Evolutionary conservation across 2,329 filamentous ascomycete genomes (phyloP).

Genomic region (Sporothrix pseudoabietina): DNA sequence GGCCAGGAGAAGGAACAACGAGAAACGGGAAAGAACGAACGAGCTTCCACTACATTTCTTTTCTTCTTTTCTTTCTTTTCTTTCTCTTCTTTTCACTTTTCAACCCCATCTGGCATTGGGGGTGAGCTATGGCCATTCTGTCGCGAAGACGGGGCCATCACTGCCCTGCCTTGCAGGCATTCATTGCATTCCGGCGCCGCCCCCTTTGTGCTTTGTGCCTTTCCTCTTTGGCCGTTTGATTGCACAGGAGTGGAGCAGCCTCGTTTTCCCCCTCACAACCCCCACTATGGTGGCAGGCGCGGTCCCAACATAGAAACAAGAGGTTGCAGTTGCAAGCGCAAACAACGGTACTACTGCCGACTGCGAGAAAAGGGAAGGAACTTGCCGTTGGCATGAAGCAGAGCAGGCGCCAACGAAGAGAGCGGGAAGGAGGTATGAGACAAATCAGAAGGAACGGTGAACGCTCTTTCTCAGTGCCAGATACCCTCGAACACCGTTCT

Average conservation of each 20-base stretch:
- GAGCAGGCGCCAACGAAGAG: background rate
- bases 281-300: constrained; percentile 19
- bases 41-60: background rate
- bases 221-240: constrained; percentile 15
- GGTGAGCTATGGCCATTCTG: background rate
- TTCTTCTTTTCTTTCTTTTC: background rate
- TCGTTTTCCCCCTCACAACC: constrained; percentile 7
- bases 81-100: background rate
- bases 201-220: background rate
- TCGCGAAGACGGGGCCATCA: constrained; percentile 6
- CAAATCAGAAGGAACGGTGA: background rate
- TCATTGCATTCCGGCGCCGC: constrained; percentile 15
- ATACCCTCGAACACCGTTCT: background rate
- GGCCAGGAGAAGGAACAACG: background rate
- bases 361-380: background rate
- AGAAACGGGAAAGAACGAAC: background rate
- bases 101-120: constrained; percentile 14
- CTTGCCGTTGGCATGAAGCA: background rate
- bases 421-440: background rate
- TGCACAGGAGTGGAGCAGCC: constrained; percentile 22
- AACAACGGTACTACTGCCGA: background rate
- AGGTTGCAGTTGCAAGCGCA: background rate
- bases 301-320: constrained; percentile 6
- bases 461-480: background rate
- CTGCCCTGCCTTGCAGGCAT: constrained; percentile 26